Percentiles rank a stretch among this genome's conserved stretches.
Evolutionary conservation across 2,329 filamentous ascomycete genomes (phyloP).

Genomic region (Neophaeococcomyces aloes): DNA sequence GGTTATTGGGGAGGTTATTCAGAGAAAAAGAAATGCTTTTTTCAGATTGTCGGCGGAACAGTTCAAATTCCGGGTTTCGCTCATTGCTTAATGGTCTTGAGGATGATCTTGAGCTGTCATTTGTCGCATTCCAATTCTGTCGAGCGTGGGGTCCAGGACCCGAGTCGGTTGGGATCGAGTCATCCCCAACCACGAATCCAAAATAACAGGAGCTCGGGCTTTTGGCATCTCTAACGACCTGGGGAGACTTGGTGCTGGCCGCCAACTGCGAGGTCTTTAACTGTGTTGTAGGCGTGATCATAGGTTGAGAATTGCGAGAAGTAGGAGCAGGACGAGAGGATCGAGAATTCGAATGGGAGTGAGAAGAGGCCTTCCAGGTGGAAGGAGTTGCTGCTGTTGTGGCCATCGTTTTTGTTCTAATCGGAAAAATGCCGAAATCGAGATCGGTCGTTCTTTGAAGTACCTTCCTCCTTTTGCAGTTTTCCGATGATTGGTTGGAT

Average conservation of each 20-base stretch:
- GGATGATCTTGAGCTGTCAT: conserved; percentile 57
- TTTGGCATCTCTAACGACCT: conserved; percentile 21
- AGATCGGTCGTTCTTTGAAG: background rate
- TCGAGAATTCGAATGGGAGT: conserved; percentile 19
- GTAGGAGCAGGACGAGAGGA: conserved; percentile 31
- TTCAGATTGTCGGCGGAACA: conserved; percentile 64
- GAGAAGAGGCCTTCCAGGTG: conserved; percentile 18
- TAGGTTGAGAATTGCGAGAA: conserved; percentile 43
- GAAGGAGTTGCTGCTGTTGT: conserved; percentile 25
- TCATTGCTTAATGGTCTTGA: conserved; percentile 62
- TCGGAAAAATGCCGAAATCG: background rate
- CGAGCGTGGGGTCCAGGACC: conserved; percentile 48
- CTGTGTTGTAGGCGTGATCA: conserved; percentile 46
- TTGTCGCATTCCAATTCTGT: conserved; percentile 66
- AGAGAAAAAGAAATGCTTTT: conserved; percentile 29
- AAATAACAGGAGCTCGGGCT: conserved; percentile 74
- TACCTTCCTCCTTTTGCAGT: too few species aligned
- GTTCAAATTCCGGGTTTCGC: conserved; percentile 71
- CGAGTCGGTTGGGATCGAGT: conserved; percentile 52
- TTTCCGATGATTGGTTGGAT: too few species aligned
- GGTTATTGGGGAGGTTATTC: background rate
- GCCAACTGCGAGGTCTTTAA: conserved; percentile 42
- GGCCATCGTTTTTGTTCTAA: conserved; percentile 1
- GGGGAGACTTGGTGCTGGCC: conserved; percentile 33
- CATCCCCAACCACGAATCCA: conserved; percentile 57